Conservation (phyloP, 257 asterid genomes). For the Lantana camara region DNA sequence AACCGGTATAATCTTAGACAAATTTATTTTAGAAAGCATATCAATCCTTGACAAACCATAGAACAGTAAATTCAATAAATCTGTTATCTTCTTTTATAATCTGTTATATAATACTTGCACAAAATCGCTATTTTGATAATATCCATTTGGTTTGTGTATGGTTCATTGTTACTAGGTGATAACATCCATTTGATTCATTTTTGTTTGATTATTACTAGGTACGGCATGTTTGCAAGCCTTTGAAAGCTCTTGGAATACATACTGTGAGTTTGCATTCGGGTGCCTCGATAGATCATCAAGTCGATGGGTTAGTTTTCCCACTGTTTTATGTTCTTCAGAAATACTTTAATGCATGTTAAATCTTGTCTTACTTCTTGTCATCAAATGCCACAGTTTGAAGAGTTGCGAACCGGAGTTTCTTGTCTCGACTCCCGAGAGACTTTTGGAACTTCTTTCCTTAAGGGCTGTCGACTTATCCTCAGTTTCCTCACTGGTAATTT, state of each 20-base stretch:
- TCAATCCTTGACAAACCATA: not conserved
- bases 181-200: conserved; percentile 6
- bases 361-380: not conserved
- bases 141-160: conserved; percentile 9
- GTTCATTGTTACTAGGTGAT: conserved; percentile 29
- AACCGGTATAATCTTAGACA: no score
- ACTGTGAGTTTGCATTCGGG: conserved; percentile 89
- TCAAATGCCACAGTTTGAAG: conserved; percentile 53
- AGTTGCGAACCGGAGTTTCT: conserved; percentile 82
- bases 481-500: conserved; percentile 75
- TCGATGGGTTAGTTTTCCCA: conserved; percentile 58
- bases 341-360: not conserved
- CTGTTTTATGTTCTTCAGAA: not conserved
- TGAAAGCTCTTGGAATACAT: conserved; percentile 74
- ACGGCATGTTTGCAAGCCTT: conserved; percentile 77
- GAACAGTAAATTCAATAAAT: not conserved
- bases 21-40: not conserved
- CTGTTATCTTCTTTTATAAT: no score
- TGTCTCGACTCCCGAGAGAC: conserved; percentile 85
- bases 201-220: conserved; percentile 48
- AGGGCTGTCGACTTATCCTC: conserved; percentile 69
- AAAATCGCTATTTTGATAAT: conserved; percentile 1
- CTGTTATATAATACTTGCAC: conserved; percentile 1
- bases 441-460: conserved; percentile 62
- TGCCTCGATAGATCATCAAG: conserved; percentile 84